These are phyloP conservation scores for Elsinoe australis DNA, from an alignment of 2,329 filamentous ascomycete genomes.

Conservation along the genomic window DNA sequence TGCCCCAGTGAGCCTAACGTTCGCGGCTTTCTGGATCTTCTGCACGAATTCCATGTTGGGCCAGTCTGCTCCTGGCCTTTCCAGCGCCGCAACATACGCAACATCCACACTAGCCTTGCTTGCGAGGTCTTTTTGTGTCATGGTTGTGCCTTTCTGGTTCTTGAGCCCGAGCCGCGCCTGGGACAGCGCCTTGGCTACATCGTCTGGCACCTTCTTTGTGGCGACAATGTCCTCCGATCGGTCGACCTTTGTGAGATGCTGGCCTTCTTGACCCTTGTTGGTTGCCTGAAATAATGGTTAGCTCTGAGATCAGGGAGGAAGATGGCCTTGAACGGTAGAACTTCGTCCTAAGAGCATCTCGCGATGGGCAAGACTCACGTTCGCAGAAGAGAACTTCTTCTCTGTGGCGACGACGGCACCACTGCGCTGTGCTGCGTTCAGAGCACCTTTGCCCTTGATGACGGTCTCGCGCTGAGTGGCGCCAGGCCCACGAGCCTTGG, in stretches of 20 bases:
- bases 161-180: constrained; percentile 70
- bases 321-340: too few relatives aligned
- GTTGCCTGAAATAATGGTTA: constrained; percentile 24
- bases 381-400: constrained; percentile 80
- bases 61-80: constrained; percentile 72
- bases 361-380: constrained; percentile 53
- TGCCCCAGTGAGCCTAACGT: constrained; percentile 31
- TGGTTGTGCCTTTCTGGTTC: constrained; percentile 61
- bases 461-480: constrained; percentile 71
- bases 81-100: constrained; percentile 72
- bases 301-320: constrained; percentile 21
- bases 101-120: constrained; percentile 84
- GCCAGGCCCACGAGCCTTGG: constrained; percentile 65
- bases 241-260: constrained; percentile 96
- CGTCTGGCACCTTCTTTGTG: constrained; percentile 78
- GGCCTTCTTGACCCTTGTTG: constrained; percentile 57
- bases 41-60: constrained; percentile 81
- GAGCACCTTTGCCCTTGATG: constrained; percentile 69
- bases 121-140: constrained; percentile 85
- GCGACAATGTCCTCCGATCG: constrained; percentile 96
- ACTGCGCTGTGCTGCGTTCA: constrained; percentile 82
- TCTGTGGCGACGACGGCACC: constrained; percentile 74
- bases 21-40: constrained; percentile 58
- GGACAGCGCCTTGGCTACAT: constrained; percentile 75
- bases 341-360: too few relatives aligned